Conservation (phyloP, 2,329 filamentous ascomycete genomes). For the Microdochium trichocladiopsis region DNA sequence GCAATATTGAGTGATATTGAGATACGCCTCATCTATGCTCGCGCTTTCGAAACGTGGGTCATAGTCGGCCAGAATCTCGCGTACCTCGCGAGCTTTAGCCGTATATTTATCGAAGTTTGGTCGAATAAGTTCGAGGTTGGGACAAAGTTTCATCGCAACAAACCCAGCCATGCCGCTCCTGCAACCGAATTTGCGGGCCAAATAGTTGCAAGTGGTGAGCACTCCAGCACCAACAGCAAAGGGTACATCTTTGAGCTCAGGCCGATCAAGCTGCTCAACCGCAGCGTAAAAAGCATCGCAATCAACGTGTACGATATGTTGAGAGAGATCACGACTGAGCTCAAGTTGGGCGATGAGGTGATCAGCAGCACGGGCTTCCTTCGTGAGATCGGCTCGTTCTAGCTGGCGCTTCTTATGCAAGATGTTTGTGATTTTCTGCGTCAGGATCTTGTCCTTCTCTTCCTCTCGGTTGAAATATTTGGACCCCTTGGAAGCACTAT, state of each 20-base stretch:
- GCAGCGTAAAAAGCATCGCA: constrained; percentile 98
- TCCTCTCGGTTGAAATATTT: constrained; percentile 96
- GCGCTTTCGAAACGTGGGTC: constrained; percentile 88
- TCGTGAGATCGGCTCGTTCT: constrained; percentile 66
- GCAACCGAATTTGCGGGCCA: constrained; percentile 82
- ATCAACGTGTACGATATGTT: constrained; percentile 84
- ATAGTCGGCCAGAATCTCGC: constrained; percentile 76
- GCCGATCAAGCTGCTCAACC: constrained; percentile 77
- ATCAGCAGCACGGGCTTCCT: constrained; percentile 70
- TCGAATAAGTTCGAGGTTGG: constrained; percentile 72
- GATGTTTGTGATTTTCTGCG: constrained; percentile 77
- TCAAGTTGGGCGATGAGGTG: constrained; percentile 77
- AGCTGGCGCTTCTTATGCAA: constrained; percentile 67
- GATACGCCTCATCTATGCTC: constrained; percentile 92
- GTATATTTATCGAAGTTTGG: constrained; percentile 88
- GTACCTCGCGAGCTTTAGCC: constrained; percentile 82
- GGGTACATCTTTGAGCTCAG: constrained; percentile 77
- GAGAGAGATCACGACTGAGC: constrained; percentile 68
- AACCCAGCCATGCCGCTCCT: constrained; percentile 95
- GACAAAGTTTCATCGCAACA: constrained; percentile 90
- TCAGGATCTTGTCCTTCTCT: constrained; percentile 71
- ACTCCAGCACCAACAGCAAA: constrained; percentile 79
- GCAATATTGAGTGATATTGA: constrained; percentile 91
- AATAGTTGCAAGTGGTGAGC: constrained; percentile 72
- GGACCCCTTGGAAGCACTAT: constrained; percentile 91